phyloP scores from a whole-genome alignment of 2,329 filamentous ascomycete species.

The Claviceps sp. region DNA sequence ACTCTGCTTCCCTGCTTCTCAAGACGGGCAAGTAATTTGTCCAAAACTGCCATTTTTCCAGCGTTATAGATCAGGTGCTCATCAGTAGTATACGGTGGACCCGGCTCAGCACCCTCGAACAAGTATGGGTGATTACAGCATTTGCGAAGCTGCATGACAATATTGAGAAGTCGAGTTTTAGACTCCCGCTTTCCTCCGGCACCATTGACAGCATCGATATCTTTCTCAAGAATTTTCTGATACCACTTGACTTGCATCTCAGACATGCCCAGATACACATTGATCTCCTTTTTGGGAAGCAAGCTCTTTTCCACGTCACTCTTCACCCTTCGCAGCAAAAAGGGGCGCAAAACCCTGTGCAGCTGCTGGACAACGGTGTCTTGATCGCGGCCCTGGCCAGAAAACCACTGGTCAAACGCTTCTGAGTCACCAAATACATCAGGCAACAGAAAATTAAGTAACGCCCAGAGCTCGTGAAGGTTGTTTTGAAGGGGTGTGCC shows the following conservation, averaged over 20 bases:
- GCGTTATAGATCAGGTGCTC: constrained; percentile 89
- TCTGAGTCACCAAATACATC: constrained; percentile 96
- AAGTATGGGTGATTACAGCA: constrained; percentile 98
- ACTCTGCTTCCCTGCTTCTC: constrained; percentile 80
- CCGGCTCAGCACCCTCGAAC: constrained; percentile 93
- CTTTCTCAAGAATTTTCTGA: constrained; percentile 95
- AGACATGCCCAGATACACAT: constrained; percentile 94
- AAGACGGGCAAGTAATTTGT: constrained; percentile 77
- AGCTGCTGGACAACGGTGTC: constrained; percentile 94
- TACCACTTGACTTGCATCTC: constrained; percentile 99
- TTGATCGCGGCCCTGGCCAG: constrained; percentile 75
- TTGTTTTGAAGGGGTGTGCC: constrained; percentile 97
- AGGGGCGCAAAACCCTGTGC: constrained; percentile 83
- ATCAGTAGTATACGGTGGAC: constrained; percentile 94
- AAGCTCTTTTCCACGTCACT: constrained; percentile 96
- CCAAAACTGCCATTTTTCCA: constrained; percentile 94
- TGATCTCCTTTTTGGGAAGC: constrained; percentile 92
- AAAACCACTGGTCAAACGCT: constrained; percentile 98
- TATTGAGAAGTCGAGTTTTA: constrained; percentile 92
- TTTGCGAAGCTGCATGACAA: constrained; percentile 98
- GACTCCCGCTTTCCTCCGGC: constrained; percentile 93
- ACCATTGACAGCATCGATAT: constrained; percentile 96
- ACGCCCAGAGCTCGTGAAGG: constrained; percentile 90
- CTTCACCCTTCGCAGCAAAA: constrained; percentile 91
- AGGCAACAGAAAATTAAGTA: constrained; percentile 93